Evolutionary conservation across 2,329 filamentous ascomycete species (phyloP).

Genomic region (Rhynchosporium graminicola): DNA sequence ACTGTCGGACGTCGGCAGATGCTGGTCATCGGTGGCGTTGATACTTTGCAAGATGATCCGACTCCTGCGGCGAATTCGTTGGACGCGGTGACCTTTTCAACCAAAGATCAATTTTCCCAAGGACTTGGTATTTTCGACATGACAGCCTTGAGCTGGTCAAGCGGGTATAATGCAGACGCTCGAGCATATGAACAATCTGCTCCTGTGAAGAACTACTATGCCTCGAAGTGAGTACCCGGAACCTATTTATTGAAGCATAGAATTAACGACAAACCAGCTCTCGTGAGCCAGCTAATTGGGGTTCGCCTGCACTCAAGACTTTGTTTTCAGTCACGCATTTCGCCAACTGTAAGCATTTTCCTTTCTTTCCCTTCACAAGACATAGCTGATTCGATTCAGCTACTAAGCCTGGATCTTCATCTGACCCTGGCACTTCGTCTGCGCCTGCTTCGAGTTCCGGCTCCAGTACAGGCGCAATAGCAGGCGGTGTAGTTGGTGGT

Average conservation of each 20-base stretch:
- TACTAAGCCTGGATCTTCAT: neutral
- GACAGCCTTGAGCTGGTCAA: slow-evolving; percentile 23
- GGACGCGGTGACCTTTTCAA: slow-evolving; percentile 19
- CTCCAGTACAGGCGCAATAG: slow-evolving; percentile 24
- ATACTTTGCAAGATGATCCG: slow-evolving; percentile 17
- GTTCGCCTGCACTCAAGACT: slow-evolving; percentile 7
- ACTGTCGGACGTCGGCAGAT: slow-evolving; percentile 27
- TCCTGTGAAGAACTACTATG: slow-evolving; percentile 26
- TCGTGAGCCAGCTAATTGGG: slow-evolving; percentile 17
- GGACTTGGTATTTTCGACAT: slow-evolving; percentile 30
- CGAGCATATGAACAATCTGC: slow-evolving; percentile 22
- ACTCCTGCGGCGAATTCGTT: slow-evolving; percentile 8
- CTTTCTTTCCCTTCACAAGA: neutral
- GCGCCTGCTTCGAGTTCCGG: neutral
- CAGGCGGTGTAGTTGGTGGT: slow-evolving; percentile 27
- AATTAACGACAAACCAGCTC: neutral
- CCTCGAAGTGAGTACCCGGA: slow-evolving; percentile 12
- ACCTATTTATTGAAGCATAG: neutral
- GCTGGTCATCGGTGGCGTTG: slow-evolving; percentile 26
- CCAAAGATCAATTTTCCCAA: slow-evolving; percentile 21
- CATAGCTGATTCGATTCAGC: neutral
- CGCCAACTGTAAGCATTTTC: neutral
- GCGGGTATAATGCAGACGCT: slow-evolving; percentile 21
- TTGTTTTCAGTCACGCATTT: slow-evolving; percentile 20
- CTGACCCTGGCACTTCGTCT: slow-evolving; percentile 5